Evolutionary conservation across 495 filamentous ascomycete genomes (phyloP).

Genomic region (Trichoderma orchidacearum): DNA sequence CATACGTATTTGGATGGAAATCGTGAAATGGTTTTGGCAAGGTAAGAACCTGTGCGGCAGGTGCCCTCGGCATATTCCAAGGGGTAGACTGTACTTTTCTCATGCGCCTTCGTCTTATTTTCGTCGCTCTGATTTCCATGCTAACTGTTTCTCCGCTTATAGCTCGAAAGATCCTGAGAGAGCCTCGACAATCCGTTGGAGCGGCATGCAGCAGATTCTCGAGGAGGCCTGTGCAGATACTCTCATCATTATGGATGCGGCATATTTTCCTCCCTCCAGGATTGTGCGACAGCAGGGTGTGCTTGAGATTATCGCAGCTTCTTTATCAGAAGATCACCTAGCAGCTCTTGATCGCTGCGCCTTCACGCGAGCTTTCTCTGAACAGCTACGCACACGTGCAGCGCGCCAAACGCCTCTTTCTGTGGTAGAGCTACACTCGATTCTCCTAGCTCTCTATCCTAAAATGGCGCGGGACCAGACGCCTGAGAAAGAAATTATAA

Average conservation of each 20-base stretch:
- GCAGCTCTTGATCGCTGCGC: conserved; percentile 22
- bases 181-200: conserved; percentile 29
- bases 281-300: conserved; percentile 25
- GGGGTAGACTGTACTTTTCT: background rate
- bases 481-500: conserved; percentile 23
- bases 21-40: conserved; percentile 33
- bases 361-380: conserved; percentile 28
- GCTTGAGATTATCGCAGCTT: conserved; percentile 33
- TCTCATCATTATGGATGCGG: conserved; percentile 36
- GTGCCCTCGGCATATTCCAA: background rate
- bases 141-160: background rate
- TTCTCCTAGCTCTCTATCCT: conserved; percentile 25
- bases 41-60: conserved; percentile 10
- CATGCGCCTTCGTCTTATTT: background rate
- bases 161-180: conserved; percentile 28
- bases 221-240: conserved; percentile 29
- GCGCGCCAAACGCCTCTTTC: conserved; percentile 21
- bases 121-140: background rate
- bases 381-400: conserved; percentile 25
- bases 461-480: conserved; percentile 26
- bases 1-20: conserved; percentile 30
- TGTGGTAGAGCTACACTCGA: conserved; percentile 33
- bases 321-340: conserved; percentile 29
- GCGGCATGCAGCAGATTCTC: conserved; percentile 29
- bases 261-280: conserved; percentile 30